Conservation (phyloP, 345 rosid genomes). For the Eutrema yunnanense region DNA sequence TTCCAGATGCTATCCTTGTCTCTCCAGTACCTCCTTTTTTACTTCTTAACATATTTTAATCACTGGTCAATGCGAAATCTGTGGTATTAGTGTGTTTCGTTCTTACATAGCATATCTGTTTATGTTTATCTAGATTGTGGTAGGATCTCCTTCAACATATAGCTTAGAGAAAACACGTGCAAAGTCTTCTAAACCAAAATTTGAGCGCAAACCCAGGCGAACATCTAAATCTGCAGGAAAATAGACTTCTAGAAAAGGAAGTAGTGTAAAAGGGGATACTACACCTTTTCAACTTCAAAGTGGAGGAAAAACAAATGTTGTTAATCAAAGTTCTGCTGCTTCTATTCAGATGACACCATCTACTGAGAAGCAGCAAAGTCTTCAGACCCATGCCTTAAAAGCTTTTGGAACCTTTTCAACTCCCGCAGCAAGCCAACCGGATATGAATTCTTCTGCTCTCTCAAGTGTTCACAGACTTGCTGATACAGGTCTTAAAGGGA, state of each 20-base stretch:
- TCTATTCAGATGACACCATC: constrained; percentile 46
- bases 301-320: constrained; percentile 41
- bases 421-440: constrained; percentile 53
- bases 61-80: background rate
- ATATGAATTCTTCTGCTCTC: constrained; percentile 56
- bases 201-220: constrained; percentile 75
- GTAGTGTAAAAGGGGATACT: constrained; percentile 31
- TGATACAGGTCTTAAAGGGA: too few relatives aligned
- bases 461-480: too few relatives aligned
- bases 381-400: constrained; percentile 41
- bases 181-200: constrained; percentile 46
- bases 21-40: constrained; percentile 35
- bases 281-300: constrained; percentile 42
- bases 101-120: background rate
- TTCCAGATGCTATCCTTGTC: constrained; percentile 29
- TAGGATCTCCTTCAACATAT: constrained; percentile 51
- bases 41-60: background rate
- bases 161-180: constrained; percentile 36
- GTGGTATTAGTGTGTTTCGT: background rate
- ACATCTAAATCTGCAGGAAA: constrained; percentile 54
- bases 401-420: constrained; percentile 45
- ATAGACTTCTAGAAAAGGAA: constrained; percentile 56
- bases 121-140: constrained; percentile 44
- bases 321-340: constrained; percentile 39
- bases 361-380: constrained; percentile 52